Evolutionary conservation across 108 stramenopile genomes (phyloP), one percentile per base, ranked within the genome.

Genomic region (Pelagomonas calceolata): DNA sequence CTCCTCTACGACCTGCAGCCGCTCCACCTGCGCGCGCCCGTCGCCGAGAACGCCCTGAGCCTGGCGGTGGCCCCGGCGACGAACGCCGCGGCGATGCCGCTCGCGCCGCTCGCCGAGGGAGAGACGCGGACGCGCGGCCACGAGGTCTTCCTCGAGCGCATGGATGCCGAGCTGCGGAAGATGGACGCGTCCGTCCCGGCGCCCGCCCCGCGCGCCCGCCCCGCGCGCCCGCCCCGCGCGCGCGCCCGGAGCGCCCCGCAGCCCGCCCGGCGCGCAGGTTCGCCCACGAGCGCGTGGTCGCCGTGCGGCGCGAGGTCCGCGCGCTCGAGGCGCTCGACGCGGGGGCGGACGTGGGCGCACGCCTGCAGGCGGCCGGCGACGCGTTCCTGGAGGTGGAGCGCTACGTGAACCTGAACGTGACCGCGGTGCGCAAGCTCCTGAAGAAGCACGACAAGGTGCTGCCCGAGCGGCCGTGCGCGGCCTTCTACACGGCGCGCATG

Each of bases 371-470:
- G 72, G 86, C 26, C 76, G 88, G n/a, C 91, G 91, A 18, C 12
- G 26, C 33, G 33, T 84, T 81, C 75, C 80, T 95, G 43, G 79
- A 75, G 30, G 73, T 98, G 33, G 97, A 98, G 80, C 95, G 94
- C 66, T 98, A 91, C 76, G 97, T 95, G 73, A 98, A 98, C 70
- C 77, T 95, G 30, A 98, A 98, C 78, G 95, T 93, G 74, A 94
- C 91, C 84, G 97, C 92, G 31, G 95, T 95, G 82, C 93, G 94
- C 85, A 95, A 98, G 80, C 94, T 98, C 63, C 76, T 98, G 71
- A 98, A 98, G 72, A 98, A 98, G 80, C 97, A 98, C 76, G 97
- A 98, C 83, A 93, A 94, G 79, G 76, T 89, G 66, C 70, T 92
- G 26, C 90, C 94, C 29, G 72, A 76, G 10, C 86, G 86, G 63